Evolutionary conservation across 2,329 filamentous ascomycete genomes (phyloP).

Genomic region (Blastomyces emzantsi): DNA sequence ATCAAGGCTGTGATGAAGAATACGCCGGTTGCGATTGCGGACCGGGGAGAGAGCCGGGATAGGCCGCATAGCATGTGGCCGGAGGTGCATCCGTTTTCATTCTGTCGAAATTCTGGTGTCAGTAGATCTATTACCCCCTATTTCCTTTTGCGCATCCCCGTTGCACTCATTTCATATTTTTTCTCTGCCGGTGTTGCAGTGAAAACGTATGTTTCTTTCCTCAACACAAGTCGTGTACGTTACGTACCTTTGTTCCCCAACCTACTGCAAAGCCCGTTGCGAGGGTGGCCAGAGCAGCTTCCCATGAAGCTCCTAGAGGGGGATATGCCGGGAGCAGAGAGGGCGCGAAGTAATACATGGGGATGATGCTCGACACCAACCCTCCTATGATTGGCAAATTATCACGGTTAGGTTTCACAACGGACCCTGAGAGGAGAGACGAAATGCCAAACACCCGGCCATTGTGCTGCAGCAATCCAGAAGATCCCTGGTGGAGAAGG

Average conservation of each 20-base stretch:
- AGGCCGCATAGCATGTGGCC: slow-evolving; percentile 50
- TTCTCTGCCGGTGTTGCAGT: background rate
- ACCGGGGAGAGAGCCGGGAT: slow-evolving; percentile 42
- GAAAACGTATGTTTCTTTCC: background rate
- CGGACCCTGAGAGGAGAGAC: slow-evolving; percentile 36
- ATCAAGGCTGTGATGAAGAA: slow-evolving; percentile 40
- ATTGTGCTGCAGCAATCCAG: slow-evolving; percentile 43
- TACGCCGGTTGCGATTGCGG: slow-evolving; percentile 38
- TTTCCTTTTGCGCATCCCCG: background rate
- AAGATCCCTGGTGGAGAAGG: slow-evolving; percentile 43
- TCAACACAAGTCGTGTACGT: background rate
- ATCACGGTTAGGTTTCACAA: slow-evolving; percentile 34
- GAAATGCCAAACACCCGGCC: slow-evolving; percentile 45
- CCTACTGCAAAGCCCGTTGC: slow-evolving; percentile 40
- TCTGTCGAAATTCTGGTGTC: slow-evolving; percentile 23
- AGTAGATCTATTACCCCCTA: background rate
- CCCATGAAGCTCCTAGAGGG: slow-evolving; percentile 26
- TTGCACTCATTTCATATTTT: background rate
- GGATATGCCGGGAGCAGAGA: slow-evolving; percentile 39
- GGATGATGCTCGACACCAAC: slow-evolving; percentile 37
- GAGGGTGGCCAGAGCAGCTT: slow-evolving; percentile 31
- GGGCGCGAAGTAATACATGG: slow-evolving; percentile 36
- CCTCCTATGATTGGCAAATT: slow-evolving; percentile 40
- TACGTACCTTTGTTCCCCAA: slow-evolving; percentile 45
- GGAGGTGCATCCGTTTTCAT: slow-evolving; percentile 45